Conservation (phyloP, 2,329 filamentous ascomycete species). For the Sporothrix inflata region DNA sequence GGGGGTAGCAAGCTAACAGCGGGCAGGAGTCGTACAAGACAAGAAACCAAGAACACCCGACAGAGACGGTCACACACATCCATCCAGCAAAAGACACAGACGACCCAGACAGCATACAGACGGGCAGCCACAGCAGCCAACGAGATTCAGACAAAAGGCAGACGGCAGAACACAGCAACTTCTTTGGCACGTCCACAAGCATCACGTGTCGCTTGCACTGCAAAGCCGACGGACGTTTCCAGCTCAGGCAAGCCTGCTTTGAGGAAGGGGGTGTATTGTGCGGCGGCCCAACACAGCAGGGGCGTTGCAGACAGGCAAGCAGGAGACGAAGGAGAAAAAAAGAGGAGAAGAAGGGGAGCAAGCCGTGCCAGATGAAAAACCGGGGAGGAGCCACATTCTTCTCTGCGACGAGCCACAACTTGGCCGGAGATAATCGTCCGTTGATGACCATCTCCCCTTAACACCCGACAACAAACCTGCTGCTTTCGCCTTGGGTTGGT, state of each 20-base stretch:
- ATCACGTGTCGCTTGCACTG: conserved; percentile 15
- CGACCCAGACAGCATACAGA: not conserved
- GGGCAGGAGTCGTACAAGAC: conserved; percentile 1
- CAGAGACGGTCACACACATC: not conserved
- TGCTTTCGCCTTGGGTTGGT: not conserved
- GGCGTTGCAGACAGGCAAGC: conserved; percentile 10
- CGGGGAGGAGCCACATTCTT: conserved; percentile 26
- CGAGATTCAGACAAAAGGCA: not conserved
- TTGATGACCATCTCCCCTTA: conserved; percentile 21
- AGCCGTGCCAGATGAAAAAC: conserved; percentile 27
- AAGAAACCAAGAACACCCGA: not conserved
- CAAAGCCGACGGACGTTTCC: not conserved
- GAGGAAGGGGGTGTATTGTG: conserved; percentile 10
- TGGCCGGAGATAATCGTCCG: conserved; percentile 26
- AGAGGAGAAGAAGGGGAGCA: conserved; percentile 15
- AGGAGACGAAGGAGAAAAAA: not conserved
- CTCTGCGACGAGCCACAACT: conserved; percentile 25
- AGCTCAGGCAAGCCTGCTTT: not conserved
- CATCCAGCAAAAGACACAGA: not conserved
- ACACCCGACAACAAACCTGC: not conserved
- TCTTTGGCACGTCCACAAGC: not conserved
- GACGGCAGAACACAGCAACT: not conserved
- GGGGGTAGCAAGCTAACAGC: not conserved
- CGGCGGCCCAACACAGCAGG: not conserved
- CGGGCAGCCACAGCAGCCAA: not conserved